phyloP scores from a whole-genome alignment of 106 monocot species.

The Allium sativum region DNA sequence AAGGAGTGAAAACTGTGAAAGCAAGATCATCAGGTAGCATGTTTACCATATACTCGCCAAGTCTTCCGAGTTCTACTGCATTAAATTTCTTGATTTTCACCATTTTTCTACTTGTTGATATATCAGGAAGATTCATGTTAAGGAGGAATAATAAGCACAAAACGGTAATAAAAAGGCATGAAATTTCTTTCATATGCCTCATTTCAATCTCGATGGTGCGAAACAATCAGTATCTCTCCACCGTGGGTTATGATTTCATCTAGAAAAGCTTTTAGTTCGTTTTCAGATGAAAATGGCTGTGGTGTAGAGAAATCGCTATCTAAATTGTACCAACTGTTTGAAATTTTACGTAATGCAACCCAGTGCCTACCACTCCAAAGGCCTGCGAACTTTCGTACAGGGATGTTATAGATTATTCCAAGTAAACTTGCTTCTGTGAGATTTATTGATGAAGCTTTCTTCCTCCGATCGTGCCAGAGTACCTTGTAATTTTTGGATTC shows the following conservation, averaged over 20 bases:
- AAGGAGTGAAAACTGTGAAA: conserved; percentile 66
- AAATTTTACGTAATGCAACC: conserved; percentile 48
- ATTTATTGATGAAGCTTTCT: conserved; percentile 46
- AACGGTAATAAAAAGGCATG: conserved; percentile 17
- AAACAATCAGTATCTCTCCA: conserved; percentile 59
- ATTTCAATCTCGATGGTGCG: conserved; percentile 15
- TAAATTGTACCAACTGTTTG: conserved; percentile 76
- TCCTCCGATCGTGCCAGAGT: conserved; percentile 83
- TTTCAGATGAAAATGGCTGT: conserved; percentile 24
- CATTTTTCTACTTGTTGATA: neutral
- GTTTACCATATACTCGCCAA: conserved; percentile 53
- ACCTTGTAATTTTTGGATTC: conserved; percentile 45
- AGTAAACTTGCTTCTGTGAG: conserved; percentile 28
- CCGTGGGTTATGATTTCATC: conserved; percentile 34
- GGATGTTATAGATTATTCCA: conserved; percentile 75
- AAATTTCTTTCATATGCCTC: conserved; percentile 3
- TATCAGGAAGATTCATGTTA: conserved; percentile 30
- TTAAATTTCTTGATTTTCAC: neutral
- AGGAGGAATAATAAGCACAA: conserved; percentile 25
- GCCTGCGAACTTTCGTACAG: conserved; percentile 42
- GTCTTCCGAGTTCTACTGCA: conserved; percentile 18
- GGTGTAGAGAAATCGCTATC: conserved; percentile 73
- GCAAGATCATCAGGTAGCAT: conserved; percentile 75
- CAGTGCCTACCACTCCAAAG: conserved; percentile 85
- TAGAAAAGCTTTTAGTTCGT: conserved; percentile 33